phyloP scores from a whole-genome alignment of 2,329 filamentous ascomycete species.

The Emmonsia crescens region DNA sequence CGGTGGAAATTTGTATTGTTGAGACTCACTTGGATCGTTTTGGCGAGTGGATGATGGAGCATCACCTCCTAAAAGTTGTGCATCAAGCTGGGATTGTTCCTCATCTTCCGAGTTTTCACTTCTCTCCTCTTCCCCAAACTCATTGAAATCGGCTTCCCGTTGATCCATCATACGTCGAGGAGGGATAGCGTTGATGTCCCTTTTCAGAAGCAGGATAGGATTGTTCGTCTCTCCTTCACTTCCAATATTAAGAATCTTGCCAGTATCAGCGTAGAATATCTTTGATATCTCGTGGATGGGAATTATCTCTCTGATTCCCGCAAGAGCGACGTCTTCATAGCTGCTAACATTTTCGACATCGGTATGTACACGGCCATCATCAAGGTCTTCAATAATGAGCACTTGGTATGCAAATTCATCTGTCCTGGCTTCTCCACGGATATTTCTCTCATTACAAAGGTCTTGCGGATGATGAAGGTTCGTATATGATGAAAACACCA shows the following conservation, averaged over 20 bases:
- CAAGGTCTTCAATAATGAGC: slow-evolving; percentile 70
- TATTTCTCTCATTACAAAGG: slow-evolving; percentile 16
- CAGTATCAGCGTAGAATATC: slow-evolving; percentile 87
- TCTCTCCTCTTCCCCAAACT: slow-evolving; percentile 18
- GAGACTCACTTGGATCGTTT: slow-evolving; percentile 17
- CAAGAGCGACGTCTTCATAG: slow-evolving; percentile 50
- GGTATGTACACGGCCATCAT: slow-evolving; percentile 58
- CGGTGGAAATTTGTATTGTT: slow-evolving; percentile 53
- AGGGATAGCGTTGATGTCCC: slow-evolving; percentile 54
- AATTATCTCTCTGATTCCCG: slow-evolving; percentile 56
- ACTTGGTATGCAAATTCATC: slow-evolving; percentile 71
- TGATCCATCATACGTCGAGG: slow-evolving; percentile 48
- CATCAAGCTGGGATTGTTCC: slow-evolving; percentile 29
- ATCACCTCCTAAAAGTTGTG: slow-evolving; percentile 22
- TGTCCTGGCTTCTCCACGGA: slow-evolving; percentile 33
- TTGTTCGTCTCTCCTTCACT: slow-evolving; percentile 57
- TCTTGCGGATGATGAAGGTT: slow-evolving; percentile 7
- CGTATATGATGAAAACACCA: slow-evolving; percentile 36
- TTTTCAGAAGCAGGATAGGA: slow-evolving; percentile 62
- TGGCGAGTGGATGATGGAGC: slow-evolving; percentile 11
- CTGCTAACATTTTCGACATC: slow-evolving; percentile 43
- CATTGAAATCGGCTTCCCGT: slow-evolving; percentile 29
- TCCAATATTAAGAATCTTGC: slow-evolving; percentile 77
- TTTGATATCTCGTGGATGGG: slow-evolving; percentile 71
- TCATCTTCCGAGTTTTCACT: slow-evolving; percentile 26